Evolutionary conservation across 2,329 filamentous ascomycete genomes (phyloP), one percentile per base, ranked within the genome.

Genomic region (Microdochium bolleyi): DNA sequence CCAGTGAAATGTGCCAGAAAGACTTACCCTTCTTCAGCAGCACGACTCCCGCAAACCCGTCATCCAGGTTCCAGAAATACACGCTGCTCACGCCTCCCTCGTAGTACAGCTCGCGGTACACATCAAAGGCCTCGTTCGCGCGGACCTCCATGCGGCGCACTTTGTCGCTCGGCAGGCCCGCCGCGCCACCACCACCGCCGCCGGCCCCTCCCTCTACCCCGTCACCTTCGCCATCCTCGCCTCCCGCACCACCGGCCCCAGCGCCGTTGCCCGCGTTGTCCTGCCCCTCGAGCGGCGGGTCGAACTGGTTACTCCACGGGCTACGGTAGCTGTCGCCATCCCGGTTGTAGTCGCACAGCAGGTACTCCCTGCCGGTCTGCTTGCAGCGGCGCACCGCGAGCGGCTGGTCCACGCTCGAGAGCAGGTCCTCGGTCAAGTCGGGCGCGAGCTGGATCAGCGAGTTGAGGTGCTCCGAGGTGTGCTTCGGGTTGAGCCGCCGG

Each of bases 341-440:
- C 59, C 94, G 92, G 80, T 99, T 99, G 81, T 99, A 99, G 80
- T 99, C 94, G 79, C 94, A 99, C 65, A 96, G 88, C 51, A 99
- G 84, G 76, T 96, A 99, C 74, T 97, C 94, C 61, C 92, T 88
- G 62, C 91, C 90, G 30, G 89, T 88, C 72, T 92, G 88, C 62
- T 84, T 83, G 78, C 94, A 97, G 60, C 89, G 87, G 62, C 87
- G 85, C 57, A 95, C 82, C 55, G 88, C 85, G 53, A 99, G 85
- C 24, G 94, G 94, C 71, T 97, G 92, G 73, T 99, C 94, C 62
- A 99, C 94, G 24, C 92, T 96, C 60, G 92, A 94, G 59, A 99
- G 89, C 46, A 99, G 89, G 70, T 99, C 94, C 78, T 99, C 94
- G 65, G 92, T 94, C 55, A 99, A 85, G 62, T 92, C 87, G 16